These are phyloP conservation scores for Eremomyces bilateralis DNA, from an alignment of 495 filamentous ascomycete genomes.

Conservation along the genomic window DNA sequence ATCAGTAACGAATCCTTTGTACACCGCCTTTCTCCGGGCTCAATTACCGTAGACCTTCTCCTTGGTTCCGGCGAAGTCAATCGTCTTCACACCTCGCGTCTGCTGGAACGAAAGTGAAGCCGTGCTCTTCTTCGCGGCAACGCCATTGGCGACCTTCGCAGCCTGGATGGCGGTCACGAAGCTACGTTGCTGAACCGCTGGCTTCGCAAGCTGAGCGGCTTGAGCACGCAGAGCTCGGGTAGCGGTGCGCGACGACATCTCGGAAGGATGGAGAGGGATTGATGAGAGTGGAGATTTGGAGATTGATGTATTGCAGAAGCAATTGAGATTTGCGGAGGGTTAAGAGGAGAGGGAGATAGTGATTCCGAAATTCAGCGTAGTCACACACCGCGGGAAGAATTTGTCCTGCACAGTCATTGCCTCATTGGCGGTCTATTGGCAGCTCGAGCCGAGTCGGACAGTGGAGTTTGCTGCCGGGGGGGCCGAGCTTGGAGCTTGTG, in stretches of 20 bases:
- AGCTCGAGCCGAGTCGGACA: too few species aligned
- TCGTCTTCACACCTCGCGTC: slow-evolving; percentile 58
- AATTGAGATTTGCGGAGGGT: too few species aligned
- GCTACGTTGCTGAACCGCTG: slow-evolving; percentile 37
- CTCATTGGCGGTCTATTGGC: too few species aligned
- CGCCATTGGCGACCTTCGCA: slow-evolving; percentile 15
- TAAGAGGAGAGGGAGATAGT: too few species aligned
- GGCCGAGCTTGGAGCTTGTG: too few species aligned
- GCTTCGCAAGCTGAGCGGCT: slow-evolving; percentile 35
- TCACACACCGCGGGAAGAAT: too few species aligned
- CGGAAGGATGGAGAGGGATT: too few species aligned
- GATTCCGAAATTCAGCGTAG: too few species aligned
- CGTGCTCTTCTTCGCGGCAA: slow-evolving; percentile 28
- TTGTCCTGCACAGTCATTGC: too few species aligned
- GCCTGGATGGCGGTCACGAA: slow-evolving; percentile 44
- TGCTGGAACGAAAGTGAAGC: slow-evolving; percentile 36
- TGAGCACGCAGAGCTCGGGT: slow-evolving; percentile 59
- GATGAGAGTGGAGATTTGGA: too few species aligned
- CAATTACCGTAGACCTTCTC: slow-evolving; percentile 73
- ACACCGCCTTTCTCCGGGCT: slow-evolving; percentile 1
- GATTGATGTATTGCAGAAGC: too few species aligned
- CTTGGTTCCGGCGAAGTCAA: slow-evolving; percentile 84
- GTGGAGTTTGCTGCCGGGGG: too few species aligned
- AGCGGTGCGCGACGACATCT: slow-evolving; percentile 74
- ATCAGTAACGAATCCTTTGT: slow-evolving; percentile 5